phyloP scores from a whole-genome alignment of 495 filamentous ascomycete genomes.

The Astrothelium subdiscretum region DNA sequence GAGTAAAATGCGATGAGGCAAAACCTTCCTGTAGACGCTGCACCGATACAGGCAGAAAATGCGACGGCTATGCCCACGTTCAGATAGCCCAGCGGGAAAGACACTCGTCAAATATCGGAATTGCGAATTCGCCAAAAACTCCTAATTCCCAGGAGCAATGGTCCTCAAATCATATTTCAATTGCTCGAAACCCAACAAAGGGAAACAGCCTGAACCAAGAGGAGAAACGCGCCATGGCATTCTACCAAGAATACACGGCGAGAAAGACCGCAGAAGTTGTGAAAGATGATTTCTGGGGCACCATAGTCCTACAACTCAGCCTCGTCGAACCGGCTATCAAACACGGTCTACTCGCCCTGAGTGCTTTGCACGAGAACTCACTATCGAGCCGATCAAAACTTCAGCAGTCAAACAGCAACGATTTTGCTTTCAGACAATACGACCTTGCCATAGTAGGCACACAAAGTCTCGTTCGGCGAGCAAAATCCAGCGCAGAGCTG shows the following conservation, averaged over 20 bases:
- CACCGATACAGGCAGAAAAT: slow-evolving; percentile 36
- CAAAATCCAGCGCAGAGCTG: background rate
- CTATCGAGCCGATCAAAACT: background rate
- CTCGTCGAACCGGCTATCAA: slow-evolving; percentile 46
- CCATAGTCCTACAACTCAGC: slow-evolving; percentile 44
- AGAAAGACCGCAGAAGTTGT: slow-evolving; percentile 38
- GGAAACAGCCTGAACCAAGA: slow-evolving; percentile 21
- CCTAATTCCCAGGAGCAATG: background rate
- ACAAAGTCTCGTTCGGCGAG: background rate
- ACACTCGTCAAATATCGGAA: slow-evolving; percentile 4
- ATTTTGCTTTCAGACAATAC: background rate
- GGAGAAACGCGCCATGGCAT: slow-evolving; percentile 13
- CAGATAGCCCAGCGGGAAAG: slow-evolving; percentile 8
- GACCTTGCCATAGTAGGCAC: background rate
- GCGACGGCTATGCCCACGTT: slow-evolving; percentile 31
- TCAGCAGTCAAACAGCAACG: background rate
- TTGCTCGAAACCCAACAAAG: slow-evolving; percentile 1
- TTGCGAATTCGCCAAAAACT: background rate
- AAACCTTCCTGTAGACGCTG: slow-evolving; percentile 49
- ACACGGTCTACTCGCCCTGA: slow-evolving; percentile 47
- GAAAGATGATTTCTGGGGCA: slow-evolving; percentile 47
- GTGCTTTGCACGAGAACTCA: slow-evolving; percentile 40
- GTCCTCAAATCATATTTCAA: background rate
- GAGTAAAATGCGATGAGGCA: slow-evolving; percentile 57
- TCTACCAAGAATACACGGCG: slow-evolving; percentile 24